Conservation (phyloP, 2,329 filamentous ascomycete species). For the Helminthosporium solani region DNA sequence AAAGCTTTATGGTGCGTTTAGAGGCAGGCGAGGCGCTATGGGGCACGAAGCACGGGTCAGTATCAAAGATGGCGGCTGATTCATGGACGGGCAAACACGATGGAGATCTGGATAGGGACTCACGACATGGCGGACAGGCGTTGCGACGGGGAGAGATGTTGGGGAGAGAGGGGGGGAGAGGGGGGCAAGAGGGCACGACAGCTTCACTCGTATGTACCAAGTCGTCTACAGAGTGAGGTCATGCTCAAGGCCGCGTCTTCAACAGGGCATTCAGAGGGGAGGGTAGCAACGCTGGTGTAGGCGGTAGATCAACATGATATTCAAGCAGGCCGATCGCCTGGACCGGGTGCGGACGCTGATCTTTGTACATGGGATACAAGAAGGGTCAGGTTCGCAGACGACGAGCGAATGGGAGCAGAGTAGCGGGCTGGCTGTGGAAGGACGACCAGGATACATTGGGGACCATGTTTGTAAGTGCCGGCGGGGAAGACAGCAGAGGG, state of each 20-base stretch:
- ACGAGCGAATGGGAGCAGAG: conserved; percentile 37
- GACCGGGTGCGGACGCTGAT: conserved; percentile 39
- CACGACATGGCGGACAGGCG: conserved; percentile 40
- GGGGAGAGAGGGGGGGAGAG: no score
- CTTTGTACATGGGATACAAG: conserved; percentile 43
- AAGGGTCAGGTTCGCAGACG: conserved; percentile 37
- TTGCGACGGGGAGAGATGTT: conserved; percentile 19
- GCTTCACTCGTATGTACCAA: conserved; percentile 31
- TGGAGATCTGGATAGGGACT: conserved; percentile 29
- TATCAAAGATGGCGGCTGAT: conserved; percentile 9
- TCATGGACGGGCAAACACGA: conserved; percentile 12
- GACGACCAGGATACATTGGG: conserved; percentile 34
- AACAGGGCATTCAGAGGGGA: conserved; percentile 32
- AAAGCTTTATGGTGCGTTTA: conserved; percentile 48
- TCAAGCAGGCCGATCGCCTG: conserved; percentile 36
- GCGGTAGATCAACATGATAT: conserved; percentile 43
- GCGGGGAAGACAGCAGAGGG: conserved; percentile 24
- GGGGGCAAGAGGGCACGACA: conserved; percentile 25
- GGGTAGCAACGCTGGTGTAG: conserved; percentile 30
- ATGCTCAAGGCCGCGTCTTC: conserved; percentile 36
- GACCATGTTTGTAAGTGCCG: conserved; percentile 32
- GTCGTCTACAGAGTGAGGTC: conserved; percentile 32
- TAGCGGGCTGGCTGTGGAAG: conserved; percentile 29
- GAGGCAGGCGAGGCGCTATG: conserved; percentile 45
- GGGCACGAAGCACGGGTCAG: conserved; percentile 33